Base-by-base conservation (phyloP, 1,139 yeast genomes). In the Geotrichum histeridarum region DNA sequence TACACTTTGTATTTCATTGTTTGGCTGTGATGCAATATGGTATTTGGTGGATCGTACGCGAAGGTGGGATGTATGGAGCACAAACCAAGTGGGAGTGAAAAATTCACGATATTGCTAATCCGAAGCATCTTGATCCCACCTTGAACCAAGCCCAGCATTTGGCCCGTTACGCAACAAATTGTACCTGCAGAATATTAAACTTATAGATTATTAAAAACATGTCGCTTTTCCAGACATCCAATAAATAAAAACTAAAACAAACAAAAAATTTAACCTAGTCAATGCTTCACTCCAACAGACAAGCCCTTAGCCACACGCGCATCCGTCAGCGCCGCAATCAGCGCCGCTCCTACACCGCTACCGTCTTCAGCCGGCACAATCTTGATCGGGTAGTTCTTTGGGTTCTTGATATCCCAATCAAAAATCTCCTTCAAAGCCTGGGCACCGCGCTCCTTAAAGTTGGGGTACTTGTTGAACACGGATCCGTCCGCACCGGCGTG, bases 401-500 rank as follows among this genome's bases (percentile, higher is more conserved):
- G 74, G 54, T 73, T 72, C 50, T 66, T 61, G 51, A 67, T 60
- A 42, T 78, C 76, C 96, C 97, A 91, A 62, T 79, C 93, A 70
- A 90, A 88, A 63, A 93, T 87, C 68, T 90, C 98, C 71, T 85
- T 83, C 68, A 93, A 80, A 56, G 89, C 97, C 68, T 80, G 78
- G 52, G 95, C 95, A 42, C 96, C 96, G 69, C 96, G 82, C 68
- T 84, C 85, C 71, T 84, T 82, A 80, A 93, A 93, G 57, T 83
- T 84, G 51, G 99, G 99, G 76, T 93, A 93, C 75, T 80, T 87
- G 79, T 89, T 86, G 77, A 78, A 88, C 48, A 93, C 97, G 12
- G 97, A 89, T 60, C 99, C 99, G 69, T 93, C 99, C 59, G 97
- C 96, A 55, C 98, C 99, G 71, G 91, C 87, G 67, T 90, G 93